Conservation (phyloP, 495 filamentous ascomycete genomes). For the Staphylotrichum longicolle region DNA sequence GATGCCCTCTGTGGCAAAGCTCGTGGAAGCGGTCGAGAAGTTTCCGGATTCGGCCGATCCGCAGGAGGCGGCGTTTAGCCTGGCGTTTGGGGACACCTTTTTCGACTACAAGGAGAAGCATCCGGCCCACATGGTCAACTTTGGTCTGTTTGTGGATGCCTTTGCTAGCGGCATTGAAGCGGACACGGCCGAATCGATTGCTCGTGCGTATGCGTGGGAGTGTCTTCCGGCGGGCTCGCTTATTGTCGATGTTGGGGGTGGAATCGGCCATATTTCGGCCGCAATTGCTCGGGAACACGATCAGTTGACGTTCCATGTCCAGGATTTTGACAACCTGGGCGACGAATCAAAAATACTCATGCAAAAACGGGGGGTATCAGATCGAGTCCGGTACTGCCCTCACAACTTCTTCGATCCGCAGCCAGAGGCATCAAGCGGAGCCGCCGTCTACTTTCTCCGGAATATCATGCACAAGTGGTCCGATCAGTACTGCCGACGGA, state of each 20-base stretch:
- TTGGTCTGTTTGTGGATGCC: constrained; percentile 19
- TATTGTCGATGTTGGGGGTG: constrained; percentile 44
- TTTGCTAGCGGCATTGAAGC: constrained; percentile 15
- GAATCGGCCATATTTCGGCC: constrained; percentile 40
- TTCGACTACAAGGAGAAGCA: constrained; percentile 26
- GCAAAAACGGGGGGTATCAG: constrained; percentile 7
- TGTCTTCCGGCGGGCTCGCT: constrained; percentile 25
- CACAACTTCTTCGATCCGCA: constrained; percentile 44
- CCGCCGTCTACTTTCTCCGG: constrained; percentile 41
- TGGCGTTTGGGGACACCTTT: constrained; percentile 34
- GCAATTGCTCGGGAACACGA: constrained; percentile 37
- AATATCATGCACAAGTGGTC: constrained; percentile 47
- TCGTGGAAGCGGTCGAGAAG: constrained; percentile 66
- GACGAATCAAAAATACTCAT: constrained; percentile 9
- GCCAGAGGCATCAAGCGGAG: constrained; percentile 27
- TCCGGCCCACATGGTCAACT: constrained; percentile 21
- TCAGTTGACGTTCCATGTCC: constrained; percentile 37
- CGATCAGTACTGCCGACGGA: constrained; percentile 36
- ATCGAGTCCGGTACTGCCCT: constrained; percentile 30
- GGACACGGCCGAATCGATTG: constrained; percentile 20
- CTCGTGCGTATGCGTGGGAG: constrained; percentile 22
- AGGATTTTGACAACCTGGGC: constrained; percentile 34
- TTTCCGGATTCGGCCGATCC: constrained; percentile 28
- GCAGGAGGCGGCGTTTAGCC: constrained; percentile 31
- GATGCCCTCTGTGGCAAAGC: constrained; percentile 73